Conservation (phyloP, 176 grass and related monocot genomes). For the Oryza nivara region DNA sequence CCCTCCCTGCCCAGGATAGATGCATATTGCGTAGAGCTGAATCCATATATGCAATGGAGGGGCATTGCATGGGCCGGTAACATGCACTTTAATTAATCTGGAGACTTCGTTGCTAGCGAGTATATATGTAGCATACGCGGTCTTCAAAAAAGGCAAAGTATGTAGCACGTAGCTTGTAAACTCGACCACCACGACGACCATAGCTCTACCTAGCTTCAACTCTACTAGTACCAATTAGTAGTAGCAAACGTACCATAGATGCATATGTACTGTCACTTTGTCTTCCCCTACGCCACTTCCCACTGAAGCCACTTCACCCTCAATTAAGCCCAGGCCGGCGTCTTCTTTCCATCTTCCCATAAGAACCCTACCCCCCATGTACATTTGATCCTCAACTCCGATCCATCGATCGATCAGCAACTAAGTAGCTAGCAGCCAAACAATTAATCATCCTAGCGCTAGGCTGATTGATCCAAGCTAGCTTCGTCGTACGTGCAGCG, state of each 20-base stretch:
- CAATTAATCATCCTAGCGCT: too few species aligned
- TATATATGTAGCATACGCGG: too few species aligned
- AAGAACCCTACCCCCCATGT: not conserved
- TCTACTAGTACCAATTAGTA: not conserved
- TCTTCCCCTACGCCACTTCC: slow-evolving; percentile 28
- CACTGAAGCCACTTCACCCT: slow-evolving; percentile 21
- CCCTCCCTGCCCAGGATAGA: too few species aligned
- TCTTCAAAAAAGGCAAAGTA: not conserved
- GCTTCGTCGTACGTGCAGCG: too few species aligned
- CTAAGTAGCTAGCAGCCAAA: too few species aligned
- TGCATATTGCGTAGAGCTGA: not conserved
- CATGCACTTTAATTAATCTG: not conserved
- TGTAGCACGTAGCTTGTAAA: not conserved
- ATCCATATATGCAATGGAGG: too few species aligned
- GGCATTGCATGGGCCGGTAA: not conserved
- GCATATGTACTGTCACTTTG: slow-evolving; percentile 33
- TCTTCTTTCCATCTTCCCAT: not conserved
- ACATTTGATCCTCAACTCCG: not conserved
- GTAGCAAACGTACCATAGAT: not conserved
- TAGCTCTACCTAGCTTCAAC: not conserved
- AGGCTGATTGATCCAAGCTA: too few species aligned
- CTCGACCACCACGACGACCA: not conserved
- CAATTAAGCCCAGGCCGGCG: slow-evolving; percentile 21
- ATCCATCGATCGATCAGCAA: not conserved
- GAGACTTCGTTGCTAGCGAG: too few species aligned